phyloP scores from a whole-genome alignment of 306 rosid species.

The Clitoria ternatea region DNA sequence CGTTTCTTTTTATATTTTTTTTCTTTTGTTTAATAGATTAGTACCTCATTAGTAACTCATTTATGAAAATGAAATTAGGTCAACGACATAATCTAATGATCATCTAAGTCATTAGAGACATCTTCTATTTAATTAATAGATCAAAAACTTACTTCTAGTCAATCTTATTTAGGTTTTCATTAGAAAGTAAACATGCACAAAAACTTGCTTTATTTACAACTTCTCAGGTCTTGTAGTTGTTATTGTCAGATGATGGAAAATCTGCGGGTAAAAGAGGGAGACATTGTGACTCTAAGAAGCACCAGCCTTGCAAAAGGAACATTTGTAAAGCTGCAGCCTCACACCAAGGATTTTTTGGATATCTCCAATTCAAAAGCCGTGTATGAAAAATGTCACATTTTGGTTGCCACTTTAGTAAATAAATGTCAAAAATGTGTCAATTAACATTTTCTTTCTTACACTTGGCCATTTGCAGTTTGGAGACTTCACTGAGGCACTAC shows the following conservation, averaged over 20 bases:
- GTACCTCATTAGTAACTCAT: too few species aligned
- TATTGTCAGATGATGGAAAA: conserved; percentile 53
- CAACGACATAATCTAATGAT: too few species aligned
- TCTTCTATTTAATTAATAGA: too few species aligned
- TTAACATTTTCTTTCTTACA: neutral
- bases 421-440: neutral
- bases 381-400: neutral
- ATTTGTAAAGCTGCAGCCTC: conserved; percentile 57
- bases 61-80: too few species aligned
- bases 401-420: neutral
- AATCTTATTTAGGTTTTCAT: too few species aligned
- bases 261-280: conserved; percentile 44
- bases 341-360: conserved; percentile 48
- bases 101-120: too few species aligned
- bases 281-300: conserved; percentile 36
- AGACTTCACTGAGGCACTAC: conserved; percentile 43
- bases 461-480: conserved; percentile 37
- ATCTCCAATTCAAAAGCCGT: conserved; percentile 48
- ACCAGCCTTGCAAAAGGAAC: conserved; percentile 35
- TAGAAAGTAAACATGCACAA: too few species aligned
- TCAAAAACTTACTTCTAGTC: too few species aligned
- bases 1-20: neutral
- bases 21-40: neutral
- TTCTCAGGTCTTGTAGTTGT: neutral
- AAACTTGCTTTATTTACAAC: neutral